Evolutionary conservation across 805 yeast genomes (phyloP).

Genomic region (Lachancea fermentati): DNA sequence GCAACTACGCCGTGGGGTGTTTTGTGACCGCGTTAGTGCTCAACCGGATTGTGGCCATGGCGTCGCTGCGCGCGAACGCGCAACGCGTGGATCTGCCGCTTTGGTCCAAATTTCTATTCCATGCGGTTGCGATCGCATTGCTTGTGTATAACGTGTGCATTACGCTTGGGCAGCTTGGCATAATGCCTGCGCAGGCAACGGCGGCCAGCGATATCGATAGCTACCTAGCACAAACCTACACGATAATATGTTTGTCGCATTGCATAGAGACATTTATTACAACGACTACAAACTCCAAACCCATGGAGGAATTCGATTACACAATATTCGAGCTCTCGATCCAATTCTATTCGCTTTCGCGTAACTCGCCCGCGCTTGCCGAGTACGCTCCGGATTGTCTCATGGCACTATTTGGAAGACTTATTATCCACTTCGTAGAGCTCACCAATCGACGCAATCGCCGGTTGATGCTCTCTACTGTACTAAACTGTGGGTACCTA

Average conservation of each 20-base stretch:
- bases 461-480: conserved; percentile 57
- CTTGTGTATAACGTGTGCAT: conserved; percentile 10
- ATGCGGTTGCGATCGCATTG: conserved; percentile 19
- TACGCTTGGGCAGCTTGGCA: conserved; percentile 10
- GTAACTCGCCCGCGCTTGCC: conserved; percentile 2
- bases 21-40: conserved; percentile 52
- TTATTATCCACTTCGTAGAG: conserved; percentile 59
- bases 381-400: conserved; percentile 33
- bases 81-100: conserved; percentile 15
- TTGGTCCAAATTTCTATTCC: conserved; percentile 33
- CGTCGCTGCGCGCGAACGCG: conserved; percentile 42
- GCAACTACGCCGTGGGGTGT: conserved; percentile 48
- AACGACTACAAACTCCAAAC: conserved; percentile 38
- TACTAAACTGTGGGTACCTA: conserved; percentile 51
- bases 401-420: conserved; percentile 53
- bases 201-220: not conserved
- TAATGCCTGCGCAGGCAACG: conserved; percentile 40
- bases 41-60: conserved; percentile 55
- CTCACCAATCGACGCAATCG: conserved; percentile 46
- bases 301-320: conserved; percentile 26
- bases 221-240: conserved; percentile 52
- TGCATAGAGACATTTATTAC: conserved; percentile 46
- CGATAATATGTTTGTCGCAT: conserved; percentile 55
- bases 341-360: conserved; percentile 17
- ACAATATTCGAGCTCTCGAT: conserved; percentile 27